Conservation (phyloP, 306 rosid genomes). For the Begonia masoniana region DNA sequence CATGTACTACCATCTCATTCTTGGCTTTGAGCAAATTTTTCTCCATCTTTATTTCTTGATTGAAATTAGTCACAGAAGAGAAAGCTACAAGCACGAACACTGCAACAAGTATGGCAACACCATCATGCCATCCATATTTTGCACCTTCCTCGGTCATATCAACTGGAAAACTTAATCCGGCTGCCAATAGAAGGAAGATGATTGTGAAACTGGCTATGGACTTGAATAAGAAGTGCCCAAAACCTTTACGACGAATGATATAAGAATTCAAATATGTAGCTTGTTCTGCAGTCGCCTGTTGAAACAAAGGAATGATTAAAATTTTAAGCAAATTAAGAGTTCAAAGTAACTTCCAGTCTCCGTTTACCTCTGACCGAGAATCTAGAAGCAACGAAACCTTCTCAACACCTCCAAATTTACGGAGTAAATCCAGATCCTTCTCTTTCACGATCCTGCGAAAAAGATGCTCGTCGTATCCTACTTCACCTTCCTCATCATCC, state of each 20-base stretch:
- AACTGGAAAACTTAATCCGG: slow-evolving; percentile 27
- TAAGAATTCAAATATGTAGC: too few relatives aligned
- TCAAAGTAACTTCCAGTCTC: too few relatives aligned
- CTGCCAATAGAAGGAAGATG: slow-evolving; percentile 21
- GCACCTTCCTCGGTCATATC: slow-evolving; percentile 33
- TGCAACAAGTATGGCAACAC: slow-evolving; percentile 25
- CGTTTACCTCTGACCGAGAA: not conserved
- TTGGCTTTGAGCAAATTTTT: not conserved
- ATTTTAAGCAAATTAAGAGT: too few relatives aligned
- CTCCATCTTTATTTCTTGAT: slow-evolving; percentile 12
- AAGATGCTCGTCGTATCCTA: not conserved
- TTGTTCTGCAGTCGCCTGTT: too few relatives aligned
- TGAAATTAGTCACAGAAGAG: slow-evolving; percentile 19
- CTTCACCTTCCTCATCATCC: slow-evolving; percentile 1
- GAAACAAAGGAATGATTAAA: too few relatives aligned
- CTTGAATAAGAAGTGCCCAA: slow-evolving; percentile 11
- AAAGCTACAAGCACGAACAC: slow-evolving; percentile 20
- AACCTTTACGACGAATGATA: slow-evolving; percentile 5
- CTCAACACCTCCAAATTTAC: slow-evolving; percentile 18
- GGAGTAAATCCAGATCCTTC: slow-evolving; percentile 17
- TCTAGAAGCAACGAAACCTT: slow-evolving; percentile 11
- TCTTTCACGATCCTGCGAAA: slow-evolving; percentile 25
- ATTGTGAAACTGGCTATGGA: slow-evolving; percentile 22
- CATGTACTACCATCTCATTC: not conserved
- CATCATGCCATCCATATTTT: slow-evolving; percentile 49